Evolutionary conservation across 2,329 filamentous ascomycete genomes (phyloP), one percentile per base, ranked within the genome.

Genomic region (Cladosporium velox): DNA sequence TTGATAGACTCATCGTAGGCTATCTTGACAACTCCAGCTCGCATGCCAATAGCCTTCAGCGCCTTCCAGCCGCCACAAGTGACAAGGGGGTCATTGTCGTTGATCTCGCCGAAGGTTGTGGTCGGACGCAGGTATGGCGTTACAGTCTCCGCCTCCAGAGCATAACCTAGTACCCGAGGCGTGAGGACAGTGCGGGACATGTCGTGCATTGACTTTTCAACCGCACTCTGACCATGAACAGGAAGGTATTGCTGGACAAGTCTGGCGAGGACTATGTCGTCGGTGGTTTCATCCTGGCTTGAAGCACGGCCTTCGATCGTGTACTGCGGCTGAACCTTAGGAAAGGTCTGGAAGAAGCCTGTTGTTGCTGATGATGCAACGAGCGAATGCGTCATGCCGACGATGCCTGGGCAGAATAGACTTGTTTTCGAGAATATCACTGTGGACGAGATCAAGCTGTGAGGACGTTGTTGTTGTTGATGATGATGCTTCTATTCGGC

Each of bases 121-220:
- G n/a, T 28, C 14, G 28, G 28, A 18, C 26, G 30, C 8, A 54
- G 51, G 18, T 30, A 11, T 18, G 51, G 51, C n/a, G 51, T 28
- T 28, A 54, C 51, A n/a, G 28, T 32, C 30, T 54, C 51, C 4
- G 51, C 51, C n/a, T 54, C 51, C 15, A 54, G 26, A 10, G 28
- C 51, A n/a, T 54, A 8, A 2, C 18, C 30, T 12, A 30, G 51
- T 32, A 54, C 34, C 12, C 34, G 34, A 32, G 51, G 51, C 30
- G 28, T 21, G 2, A 54, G 30, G 18, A 54, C 51, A 11, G 30
- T 28, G 18, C 51, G 51, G 3, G 51, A 54, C 26, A 54, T 30
- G 26, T 32, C 15, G 28, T 54, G 51, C 51, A 54, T 54, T 15
- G 28, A 78, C 0, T 79, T 32, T 54, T 7, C 51, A 11, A 54